Conservation (phyloP, 768 basidiomycete species). For the Suillus lakei region DNA sequence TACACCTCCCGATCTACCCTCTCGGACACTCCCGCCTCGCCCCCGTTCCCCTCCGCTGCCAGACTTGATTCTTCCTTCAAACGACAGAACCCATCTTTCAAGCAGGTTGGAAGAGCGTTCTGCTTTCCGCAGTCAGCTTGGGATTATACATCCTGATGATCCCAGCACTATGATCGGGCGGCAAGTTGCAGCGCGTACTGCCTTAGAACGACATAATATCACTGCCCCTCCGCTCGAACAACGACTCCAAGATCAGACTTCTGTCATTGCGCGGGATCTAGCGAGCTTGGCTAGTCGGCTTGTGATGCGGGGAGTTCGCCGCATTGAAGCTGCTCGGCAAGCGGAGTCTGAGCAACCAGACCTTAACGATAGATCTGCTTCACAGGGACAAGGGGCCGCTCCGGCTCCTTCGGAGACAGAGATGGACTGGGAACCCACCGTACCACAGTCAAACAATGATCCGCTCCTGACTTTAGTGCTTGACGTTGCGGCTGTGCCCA, state of each 20-base stretch:
- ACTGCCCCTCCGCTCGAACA: conserved; percentile 32
- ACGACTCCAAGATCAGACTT: conserved; percentile 31
- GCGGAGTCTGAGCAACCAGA: background rate
- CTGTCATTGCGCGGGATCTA: conserved; percentile 37
- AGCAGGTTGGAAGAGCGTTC: conserved; percentile 17
- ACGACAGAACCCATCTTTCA: conserved; percentile 3
- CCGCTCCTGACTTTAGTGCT: background rate
- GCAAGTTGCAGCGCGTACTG: conserved; percentile 37
- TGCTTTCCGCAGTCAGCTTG: conserved; percentile 25
- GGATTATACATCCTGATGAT: conserved; percentile 28
- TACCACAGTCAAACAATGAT: conserved; percentile 1
- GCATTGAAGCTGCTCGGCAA: conserved; percentile 23
- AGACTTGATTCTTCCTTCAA: conserved; percentile 28
- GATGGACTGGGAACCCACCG: conserved; percentile 5
- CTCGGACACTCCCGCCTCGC: conserved; percentile 14
- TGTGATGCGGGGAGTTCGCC: conserved; percentile 25
- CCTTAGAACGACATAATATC: conserved; percentile 22
- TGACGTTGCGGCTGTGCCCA: background rate
- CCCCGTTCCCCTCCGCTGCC: conserved; percentile 36
- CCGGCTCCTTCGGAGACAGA: background rate
- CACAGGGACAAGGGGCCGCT: background rate
- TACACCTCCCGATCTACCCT: conserved; percentile 9
- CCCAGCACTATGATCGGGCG: conserved; percentile 40
- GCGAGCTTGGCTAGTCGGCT: conserved; percentile 37
- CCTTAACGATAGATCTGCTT: background rate